These are phyloP conservation scores for Exophiala lecanii-corni DNA, from an alignment of 2,329 filamentous ascomycete genomes.

Conservation along the genomic window DNA sequence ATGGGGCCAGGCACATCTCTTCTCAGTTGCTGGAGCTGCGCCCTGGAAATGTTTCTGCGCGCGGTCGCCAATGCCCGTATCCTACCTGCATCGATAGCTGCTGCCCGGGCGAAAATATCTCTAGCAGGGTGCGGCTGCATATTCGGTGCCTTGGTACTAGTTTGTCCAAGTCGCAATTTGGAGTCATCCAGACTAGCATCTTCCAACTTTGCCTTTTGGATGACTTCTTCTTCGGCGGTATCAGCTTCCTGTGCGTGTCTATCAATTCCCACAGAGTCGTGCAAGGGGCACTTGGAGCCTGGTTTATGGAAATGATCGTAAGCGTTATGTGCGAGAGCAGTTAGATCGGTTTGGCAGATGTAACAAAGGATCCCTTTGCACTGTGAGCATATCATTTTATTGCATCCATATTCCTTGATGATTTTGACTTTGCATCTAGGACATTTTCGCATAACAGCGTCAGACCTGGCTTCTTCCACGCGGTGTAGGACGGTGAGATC, in stretches of 20 bases:
- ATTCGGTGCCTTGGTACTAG: slow-evolving; percentile 1
- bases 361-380: slow-evolving; percentile 54
- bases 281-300: slow-evolving; percentile 57
- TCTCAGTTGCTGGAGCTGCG: too few species aligned
- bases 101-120: neutral
- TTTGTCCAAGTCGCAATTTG: slow-evolving; percentile 21
- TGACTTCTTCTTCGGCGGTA: slow-evolving; percentile 29
- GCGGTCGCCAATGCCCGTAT: too few species aligned
- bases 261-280: slow-evolving; percentile 49
- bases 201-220: slow-evolving; percentile 28
- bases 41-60: too few species aligned
- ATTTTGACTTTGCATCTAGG: slow-evolving; percentile 64
- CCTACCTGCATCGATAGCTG: too few species aligned
- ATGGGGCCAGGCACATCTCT: too few species aligned
- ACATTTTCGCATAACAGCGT: slow-evolving; percentile 70
- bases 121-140: neutral
- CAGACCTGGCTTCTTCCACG: slow-evolving; percentile 81
- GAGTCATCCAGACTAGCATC: slow-evolving; percentile 26
- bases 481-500: slow-evolving; percentile 58
- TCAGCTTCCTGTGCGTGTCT: slow-evolving; percentile 29
- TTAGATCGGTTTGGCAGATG: slow-evolving; percentile 58
- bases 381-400: slow-evolving; percentile 73
- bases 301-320: slow-evolving; percentile 62
- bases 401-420: slow-evolving; percentile 74
- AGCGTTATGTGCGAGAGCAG: slow-evolving; percentile 38